Evolutionary conservation across 148 eudicot genomes (phyloP).

Genomic region (Amaranthus palmeri): DNA sequence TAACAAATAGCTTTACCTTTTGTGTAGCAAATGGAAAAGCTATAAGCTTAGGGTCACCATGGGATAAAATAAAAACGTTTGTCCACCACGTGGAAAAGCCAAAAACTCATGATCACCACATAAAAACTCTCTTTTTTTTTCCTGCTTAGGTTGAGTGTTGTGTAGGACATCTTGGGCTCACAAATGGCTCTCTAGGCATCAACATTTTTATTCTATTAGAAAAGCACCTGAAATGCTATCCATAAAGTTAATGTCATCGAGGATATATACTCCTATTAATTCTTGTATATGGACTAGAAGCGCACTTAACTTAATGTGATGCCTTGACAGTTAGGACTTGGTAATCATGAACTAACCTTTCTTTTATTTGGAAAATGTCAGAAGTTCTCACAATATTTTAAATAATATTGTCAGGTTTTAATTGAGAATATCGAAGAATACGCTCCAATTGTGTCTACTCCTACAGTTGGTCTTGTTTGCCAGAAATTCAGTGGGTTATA

Average conservation of each 20-base stretch:
- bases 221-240: not conserved
- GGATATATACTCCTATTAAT: not conserved
- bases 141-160: not conserved
- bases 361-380: not conserved
- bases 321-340: not conserved
- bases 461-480: conserved; percentile 97
- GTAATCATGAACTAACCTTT: not conserved
- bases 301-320: not conserved
- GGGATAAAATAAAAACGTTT: no score
- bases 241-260: not conserved
- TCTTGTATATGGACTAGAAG: not conserved
- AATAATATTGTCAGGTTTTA: conserved; percentile 53
- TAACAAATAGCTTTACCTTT: no score
- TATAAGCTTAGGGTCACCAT: no score
- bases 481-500: conserved; percentile 92
- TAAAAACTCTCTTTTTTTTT: not conserved
- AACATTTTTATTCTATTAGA: not conserved
- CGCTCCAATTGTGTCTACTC: conserved; percentile 96
- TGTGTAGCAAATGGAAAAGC: no score
- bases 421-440: conserved; percentile 90
- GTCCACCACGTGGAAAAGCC: no score
- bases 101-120: no score
- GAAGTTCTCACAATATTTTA: conserved; percentile 1
- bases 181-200: not conserved
- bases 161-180: not conserved